Conservation (phyloP, 768 basidiomycete species). For the Phanerodontia chrysosporium region DNA sequence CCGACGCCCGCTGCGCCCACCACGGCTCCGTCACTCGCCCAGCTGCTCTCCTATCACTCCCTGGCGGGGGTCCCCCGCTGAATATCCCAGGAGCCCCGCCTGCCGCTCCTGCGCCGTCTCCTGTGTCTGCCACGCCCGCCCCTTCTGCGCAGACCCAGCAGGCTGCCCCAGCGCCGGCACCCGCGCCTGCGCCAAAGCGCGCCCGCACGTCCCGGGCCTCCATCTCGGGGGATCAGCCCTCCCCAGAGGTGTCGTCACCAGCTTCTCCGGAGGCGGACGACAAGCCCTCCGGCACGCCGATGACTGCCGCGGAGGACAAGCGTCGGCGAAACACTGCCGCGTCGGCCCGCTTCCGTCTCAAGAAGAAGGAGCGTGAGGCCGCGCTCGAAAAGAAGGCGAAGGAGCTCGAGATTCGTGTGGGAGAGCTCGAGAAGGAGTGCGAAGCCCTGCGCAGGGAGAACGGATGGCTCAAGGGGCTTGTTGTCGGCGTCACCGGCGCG, state of each 20-base stretch:
- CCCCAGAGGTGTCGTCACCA: slow-evolving; percentile 28
- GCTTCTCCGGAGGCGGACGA: slow-evolving; percentile 23
- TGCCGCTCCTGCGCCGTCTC: slow-evolving; percentile 10
- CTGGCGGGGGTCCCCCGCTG: slow-evolving; percentile 27
- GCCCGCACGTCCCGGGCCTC: slow-evolving; percentile 35
- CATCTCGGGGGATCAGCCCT: slow-evolving; percentile 14
- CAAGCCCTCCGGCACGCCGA: slow-evolving; percentile 19
- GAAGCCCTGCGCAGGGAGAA: slow-evolving; percentile 86
- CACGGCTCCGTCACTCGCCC: slow-evolving; percentile 57
- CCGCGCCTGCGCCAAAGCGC: slow-evolving; percentile 45
- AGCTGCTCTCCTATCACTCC: slow-evolving; percentile 61
- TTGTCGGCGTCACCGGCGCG: slow-evolving; percentile 82
- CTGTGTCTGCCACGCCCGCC: slow-evolving; percentile 9
- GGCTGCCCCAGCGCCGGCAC: slow-evolving; percentile 23
- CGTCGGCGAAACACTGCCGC: slow-evolving; percentile 92
- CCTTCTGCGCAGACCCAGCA: slow-evolving; percentile 13
- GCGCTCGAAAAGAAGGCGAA: slow-evolving; percentile 83
- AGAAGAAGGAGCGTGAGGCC: slow-evolving; percentile 94
- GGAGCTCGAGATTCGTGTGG: slow-evolving; percentile 76
- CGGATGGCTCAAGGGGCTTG: slow-evolving; percentile 86
- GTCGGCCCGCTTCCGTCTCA: slow-evolving; percentile 87
- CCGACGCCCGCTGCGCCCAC: slow-evolving; percentile 28
- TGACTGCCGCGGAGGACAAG: slow-evolving; percentile 78
- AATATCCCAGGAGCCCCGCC: slow-evolving; percentile 16
- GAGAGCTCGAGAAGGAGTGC: slow-evolving; percentile 86